These are phyloP conservation scores for Leishmania tropica DNA, from an alignment of 208 protist genomes.

Conservation along the genomic window DNA sequence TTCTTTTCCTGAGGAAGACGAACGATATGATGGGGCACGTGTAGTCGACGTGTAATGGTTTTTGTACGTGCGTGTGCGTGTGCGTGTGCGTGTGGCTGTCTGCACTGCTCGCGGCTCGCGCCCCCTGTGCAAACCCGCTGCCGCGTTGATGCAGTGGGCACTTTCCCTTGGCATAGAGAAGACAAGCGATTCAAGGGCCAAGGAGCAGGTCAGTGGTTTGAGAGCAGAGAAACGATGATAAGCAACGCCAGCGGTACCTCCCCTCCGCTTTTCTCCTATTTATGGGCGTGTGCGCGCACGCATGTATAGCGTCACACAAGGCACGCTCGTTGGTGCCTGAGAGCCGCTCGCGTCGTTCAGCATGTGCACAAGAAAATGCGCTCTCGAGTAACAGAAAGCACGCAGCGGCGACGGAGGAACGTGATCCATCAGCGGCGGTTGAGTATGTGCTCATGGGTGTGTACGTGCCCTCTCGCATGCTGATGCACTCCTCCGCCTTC, in stretches of 20 bases:
- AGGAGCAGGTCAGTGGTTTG: neutral
- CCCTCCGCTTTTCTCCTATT: neutral
- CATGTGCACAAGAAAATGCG: neutral
- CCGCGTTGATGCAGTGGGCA: neutral
- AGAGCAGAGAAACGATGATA: neutral
- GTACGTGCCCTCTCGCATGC: neutral
- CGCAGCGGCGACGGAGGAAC: neutral
- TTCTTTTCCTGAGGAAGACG: neutral
- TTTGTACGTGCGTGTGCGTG: neutral
- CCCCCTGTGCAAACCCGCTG: neutral
- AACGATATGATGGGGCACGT: neutral
- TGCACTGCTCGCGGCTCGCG: neutral
- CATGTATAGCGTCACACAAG: neutral
- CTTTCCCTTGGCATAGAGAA: neutral
- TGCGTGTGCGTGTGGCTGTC: neutral
- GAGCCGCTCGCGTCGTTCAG: neutral
- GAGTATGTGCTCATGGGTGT: neutral
- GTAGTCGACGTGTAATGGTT: neutral
- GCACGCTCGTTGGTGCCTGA: neutral
- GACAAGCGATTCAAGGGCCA: neutral
- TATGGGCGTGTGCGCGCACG: neutral
- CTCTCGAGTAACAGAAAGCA: neutral
- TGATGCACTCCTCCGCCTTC: neutral
- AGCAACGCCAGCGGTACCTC: neutral
- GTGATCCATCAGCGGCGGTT: neutral